Evolutionary conservation across 306 rosid genomes (phyloP).

Genomic region (Neltuma alba): DNA sequence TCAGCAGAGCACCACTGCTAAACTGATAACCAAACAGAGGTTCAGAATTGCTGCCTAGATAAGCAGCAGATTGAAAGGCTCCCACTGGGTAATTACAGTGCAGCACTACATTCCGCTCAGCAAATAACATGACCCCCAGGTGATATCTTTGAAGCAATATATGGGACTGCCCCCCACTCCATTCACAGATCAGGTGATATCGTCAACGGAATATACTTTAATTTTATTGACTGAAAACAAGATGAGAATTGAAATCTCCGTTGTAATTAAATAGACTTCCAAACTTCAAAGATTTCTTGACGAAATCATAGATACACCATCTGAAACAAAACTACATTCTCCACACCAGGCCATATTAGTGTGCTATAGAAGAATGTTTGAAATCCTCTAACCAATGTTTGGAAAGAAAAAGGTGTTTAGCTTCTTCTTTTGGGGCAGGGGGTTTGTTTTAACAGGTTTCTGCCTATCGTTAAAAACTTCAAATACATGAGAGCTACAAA

Average conservation of each 20-base stretch:
- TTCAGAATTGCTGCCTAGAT: not conserved
- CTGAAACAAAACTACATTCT: not conserved
- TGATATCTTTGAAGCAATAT: not conserved
- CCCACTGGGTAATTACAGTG: not conserved
- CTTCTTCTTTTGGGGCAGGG: not conserved
- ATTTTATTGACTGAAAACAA: not conserved
- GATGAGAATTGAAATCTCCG: not conserved
- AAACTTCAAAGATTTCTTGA: not conserved
- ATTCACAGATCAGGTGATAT: not conserved
- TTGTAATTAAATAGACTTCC: not conserved
- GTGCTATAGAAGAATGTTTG: not conserved
- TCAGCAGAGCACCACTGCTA: not conserved
- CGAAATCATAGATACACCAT: not conserved
- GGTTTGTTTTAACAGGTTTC: not conserved
- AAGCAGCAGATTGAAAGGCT: not conserved
- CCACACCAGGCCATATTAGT: not conserved
- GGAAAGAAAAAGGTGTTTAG: not conserved
- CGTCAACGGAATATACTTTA: not conserved
- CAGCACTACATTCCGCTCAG: not conserved
- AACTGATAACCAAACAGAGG: not conserved
- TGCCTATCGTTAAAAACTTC: not conserved
- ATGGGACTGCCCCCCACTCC: not conserved
- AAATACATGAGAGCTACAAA: not conserved
- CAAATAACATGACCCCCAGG: not conserved
- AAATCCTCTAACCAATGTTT: not conserved